Percentiles rank a stretch among this genome's conserved stretches.
These are phyloP conservation scores for Rhodotorula sp. DNA, from an alignment of 1,284 basidiomycete species.

Conservation along the genomic window DNA sequence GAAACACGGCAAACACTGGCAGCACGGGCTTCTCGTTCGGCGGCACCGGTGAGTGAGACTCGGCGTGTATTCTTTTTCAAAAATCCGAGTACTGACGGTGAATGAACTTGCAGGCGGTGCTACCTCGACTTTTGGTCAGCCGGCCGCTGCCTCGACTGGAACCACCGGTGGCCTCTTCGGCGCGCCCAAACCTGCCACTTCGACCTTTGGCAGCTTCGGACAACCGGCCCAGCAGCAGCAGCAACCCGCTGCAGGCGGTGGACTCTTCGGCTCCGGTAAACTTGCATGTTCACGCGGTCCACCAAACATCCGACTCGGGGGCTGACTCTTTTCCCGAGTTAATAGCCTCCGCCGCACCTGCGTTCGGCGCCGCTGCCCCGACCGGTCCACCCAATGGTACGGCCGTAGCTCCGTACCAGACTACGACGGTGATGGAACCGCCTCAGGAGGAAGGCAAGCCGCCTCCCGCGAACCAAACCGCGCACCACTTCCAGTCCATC, in stretches of 20 bases:
- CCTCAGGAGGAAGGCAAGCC: slow-evolving; percentile 34
- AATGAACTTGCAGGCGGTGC: background rate
- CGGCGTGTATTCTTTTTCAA: background rate
- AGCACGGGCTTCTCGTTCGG: slow-evolving; percentile 38
- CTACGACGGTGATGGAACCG: slow-evolving; percentile 38
- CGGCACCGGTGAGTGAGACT: slow-evolving; percentile 6
- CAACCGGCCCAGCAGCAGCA: slow-evolving; percentile 22
- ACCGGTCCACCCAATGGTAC: slow-evolving; percentile 26
- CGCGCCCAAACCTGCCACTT: slow-evolving; percentile 36
- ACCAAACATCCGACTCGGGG: background rate
- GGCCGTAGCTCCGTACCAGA: slow-evolving; percentile 28
- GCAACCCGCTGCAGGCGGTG: slow-evolving; percentile 25
- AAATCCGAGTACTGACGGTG: no score
- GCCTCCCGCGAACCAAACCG: slow-evolving; percentile 31
- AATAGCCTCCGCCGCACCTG: slow-evolving; percentile 13
- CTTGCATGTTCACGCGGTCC: background rate
- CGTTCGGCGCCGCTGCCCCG: slow-evolving; percentile 12
- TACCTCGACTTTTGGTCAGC: slow-evolving; percentile 27
- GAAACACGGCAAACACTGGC: background rate
- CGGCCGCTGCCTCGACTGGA: slow-evolving; percentile 6
- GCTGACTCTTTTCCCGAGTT: background rate
- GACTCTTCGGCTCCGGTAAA: slow-evolving; percentile 31
- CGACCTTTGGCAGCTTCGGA: slow-evolving; percentile 34
- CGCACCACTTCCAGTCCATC: slow-evolving; percentile 40
- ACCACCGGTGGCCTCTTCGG: slow-evolving; percentile 33